These are phyloP conservation scores for Apiotrichum laibachii DNA, from an alignment of 1,284 basidiomycete species.

Conservation along the genomic window DNA sequence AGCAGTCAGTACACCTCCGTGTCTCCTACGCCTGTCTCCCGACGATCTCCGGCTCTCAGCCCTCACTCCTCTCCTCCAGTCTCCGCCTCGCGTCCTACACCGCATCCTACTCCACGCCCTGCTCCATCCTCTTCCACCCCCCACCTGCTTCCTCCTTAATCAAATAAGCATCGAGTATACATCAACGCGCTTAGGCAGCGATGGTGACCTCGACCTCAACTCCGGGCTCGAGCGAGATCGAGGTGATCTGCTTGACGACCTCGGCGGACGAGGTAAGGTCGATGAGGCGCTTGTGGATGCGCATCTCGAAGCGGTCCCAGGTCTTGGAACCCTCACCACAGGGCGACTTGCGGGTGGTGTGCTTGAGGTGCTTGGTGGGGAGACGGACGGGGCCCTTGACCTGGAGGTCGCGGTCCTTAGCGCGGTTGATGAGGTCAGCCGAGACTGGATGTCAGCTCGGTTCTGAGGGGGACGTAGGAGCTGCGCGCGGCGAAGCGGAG, in stretches of 20 bases:
- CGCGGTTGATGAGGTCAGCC: constrained; percentile 92
- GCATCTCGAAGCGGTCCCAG: constrained; percentile 99
- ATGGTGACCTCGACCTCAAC: constrained; percentile 99
- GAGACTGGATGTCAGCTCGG: constrained; percentile 64
- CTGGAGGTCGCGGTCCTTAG: constrained; percentile 99
- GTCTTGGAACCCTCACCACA: constrained; percentile 99
- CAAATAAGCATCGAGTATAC: too few relatives aligned
- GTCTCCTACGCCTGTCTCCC: too few relatives aligned
- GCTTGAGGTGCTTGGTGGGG: constrained; percentile 96
- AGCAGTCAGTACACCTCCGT: too few relatives aligned
- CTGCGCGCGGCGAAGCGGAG: not conserved
- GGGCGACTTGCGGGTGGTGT: constrained; percentile 98
- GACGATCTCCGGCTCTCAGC: too few relatives aligned
- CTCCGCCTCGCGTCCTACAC: not conserved
- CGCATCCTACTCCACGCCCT: too few relatives aligned
- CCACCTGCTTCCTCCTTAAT: too few relatives aligned
- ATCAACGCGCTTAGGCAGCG: constrained; percentile 54
- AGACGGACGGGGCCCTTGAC: constrained; percentile 99
- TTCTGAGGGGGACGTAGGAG: not conserved
- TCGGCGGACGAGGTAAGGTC: constrained; percentile 98
- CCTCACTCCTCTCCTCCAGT: not conserved
- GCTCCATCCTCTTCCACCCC: not conserved
- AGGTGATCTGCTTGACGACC: constrained; percentile 99
- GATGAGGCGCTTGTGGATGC: constrained; percentile 99
- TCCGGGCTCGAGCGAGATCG: constrained; percentile 97